Conservation (phyloP, 2,329 filamentous ascomycete genomes). For the Penicillium sp. region DNA sequence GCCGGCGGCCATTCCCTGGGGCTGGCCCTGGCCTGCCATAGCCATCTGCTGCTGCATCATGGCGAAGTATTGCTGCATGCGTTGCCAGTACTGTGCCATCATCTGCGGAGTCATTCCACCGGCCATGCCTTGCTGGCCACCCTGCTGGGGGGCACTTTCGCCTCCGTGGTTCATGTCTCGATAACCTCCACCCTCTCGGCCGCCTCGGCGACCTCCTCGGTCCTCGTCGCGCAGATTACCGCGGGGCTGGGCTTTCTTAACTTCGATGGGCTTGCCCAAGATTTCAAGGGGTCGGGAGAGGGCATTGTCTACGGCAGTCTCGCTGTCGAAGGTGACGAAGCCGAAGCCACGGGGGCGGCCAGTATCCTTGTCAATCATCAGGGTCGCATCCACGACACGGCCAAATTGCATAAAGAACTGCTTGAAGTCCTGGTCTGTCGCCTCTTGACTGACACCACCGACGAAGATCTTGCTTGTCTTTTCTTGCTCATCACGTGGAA, state of each 20-base stretch:
- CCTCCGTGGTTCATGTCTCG: conserved; percentile 40
- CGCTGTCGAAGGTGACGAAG: conserved; percentile 97
- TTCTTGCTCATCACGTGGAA: conserved; percentile 96
- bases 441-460: conserved; percentile 94
- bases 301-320: conserved; percentile 90
- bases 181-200: conserved; percentile 37
- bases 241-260: conserved; percentile 94
- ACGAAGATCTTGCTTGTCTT: conserved; percentile 99
- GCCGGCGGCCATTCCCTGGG: conserved; percentile 39
- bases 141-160: conserved; percentile 48
- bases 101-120: conserved; percentile 87
- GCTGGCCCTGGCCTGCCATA: conserved; percentile 46
- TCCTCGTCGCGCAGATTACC: conserved; percentile 94
- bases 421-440: conserved; percentile 92
- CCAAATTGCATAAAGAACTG: conserved; percentile 97
- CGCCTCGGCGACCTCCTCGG: conserved; percentile 56
- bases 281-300: conserved; percentile 85
- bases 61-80: conserved; percentile 96
- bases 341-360: conserved; percentile 95
- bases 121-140: conserved; percentile 46
- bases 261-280: conserved; percentile 93
- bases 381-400: conserved; percentile 90
- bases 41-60: conserved; percentile 94
- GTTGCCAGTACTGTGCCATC: conserved; percentile 98
- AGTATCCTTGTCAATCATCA: conserved; percentile 99